Conservation (phyloP, 2,329 filamentous ascomycete species). For the Pseudogymnoascus sp. region DNA sequence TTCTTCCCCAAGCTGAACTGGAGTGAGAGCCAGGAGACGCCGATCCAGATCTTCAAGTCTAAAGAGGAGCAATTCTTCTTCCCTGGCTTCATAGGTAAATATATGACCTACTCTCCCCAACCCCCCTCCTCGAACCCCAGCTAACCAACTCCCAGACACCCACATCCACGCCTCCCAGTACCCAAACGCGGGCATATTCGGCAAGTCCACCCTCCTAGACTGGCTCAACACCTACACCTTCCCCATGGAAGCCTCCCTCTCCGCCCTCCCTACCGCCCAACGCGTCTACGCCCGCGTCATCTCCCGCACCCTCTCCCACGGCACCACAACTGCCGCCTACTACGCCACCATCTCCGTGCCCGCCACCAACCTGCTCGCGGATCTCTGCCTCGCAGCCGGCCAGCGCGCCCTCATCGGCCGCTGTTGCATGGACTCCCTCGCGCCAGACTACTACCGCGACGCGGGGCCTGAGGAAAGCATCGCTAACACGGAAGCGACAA, state of each 20-base stretch:
- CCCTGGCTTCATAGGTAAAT: slow-evolving; percentile 68
- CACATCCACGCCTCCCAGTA: slow-evolving; percentile 95
- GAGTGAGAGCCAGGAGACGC: slow-evolving; percentile 12
- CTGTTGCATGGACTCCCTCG: slow-evolving; percentile 86
- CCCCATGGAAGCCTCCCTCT: slow-evolving; percentile 75
- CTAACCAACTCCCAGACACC: slow-evolving; percentile 56
- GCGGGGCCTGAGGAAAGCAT: slow-evolving; percentile 51
- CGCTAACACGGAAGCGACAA: slow-evolving; percentile 46
- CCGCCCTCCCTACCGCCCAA: slow-evolving; percentile 52
- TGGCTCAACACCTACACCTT: slow-evolving; percentile 96
- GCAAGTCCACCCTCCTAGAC: slow-evolving; percentile 82
- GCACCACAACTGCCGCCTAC: slow-evolving; percentile 92
- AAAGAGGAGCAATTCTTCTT: slow-evolving; percentile 65
- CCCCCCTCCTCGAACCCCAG: background rate
- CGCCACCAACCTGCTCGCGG: slow-evolving; percentile 83
- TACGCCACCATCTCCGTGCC: slow-evolving; percentile 82
- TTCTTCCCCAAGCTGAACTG: slow-evolving; percentile 27
- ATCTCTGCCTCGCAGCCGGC: slow-evolving; percentile 69
- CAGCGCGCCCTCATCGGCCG: slow-evolving; percentile 87
- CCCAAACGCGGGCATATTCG: slow-evolving; percentile 88
- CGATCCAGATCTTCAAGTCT: background rate
- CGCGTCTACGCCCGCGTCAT: slow-evolving; percentile 73
- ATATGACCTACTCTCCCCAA: background rate
- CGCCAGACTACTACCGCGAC: slow-evolving; percentile 75
- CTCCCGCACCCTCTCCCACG: slow-evolving; percentile 72